Evolutionary conservation across 495 filamentous ascomycete genomes (phyloP), one percentile per base, ranked within the genome.

Genomic region (Penicillium ochrochloron): DNA sequence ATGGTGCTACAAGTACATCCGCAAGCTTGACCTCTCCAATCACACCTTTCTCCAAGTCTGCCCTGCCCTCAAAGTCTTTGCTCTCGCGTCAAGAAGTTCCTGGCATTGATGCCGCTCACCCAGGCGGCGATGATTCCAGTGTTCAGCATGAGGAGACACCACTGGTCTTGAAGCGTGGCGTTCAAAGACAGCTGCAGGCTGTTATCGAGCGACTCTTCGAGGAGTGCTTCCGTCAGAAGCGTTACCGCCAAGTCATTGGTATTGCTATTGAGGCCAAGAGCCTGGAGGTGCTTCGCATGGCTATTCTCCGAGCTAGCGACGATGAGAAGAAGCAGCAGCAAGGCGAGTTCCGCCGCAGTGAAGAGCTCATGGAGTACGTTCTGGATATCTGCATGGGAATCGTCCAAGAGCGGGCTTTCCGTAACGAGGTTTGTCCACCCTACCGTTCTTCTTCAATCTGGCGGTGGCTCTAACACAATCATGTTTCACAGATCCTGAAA

Each of bases 161-260:
- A 0, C 70, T 88, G 11, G 83, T 85, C 21, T 68, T 88, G 51
- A 80, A 84, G 61, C 75, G 82, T 59, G 80, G 78, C 58, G 83
- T 88, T 5, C 89, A 94, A 72, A 83, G 84, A 27, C 90, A 90
- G 44, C 80, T 99, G 59, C 89, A 97, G 65, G 75, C 78, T 31
- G 86, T 96, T 27, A 94, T 98, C 60, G 88, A 97, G 73, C 85
- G 91, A 29, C 79, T 99, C 53, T 98, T 99, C 66, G 92, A 97
- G 77, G 90, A 86, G 73, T 97, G 95, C 77, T 91, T 97, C 71
- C 81, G 85, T 61, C 88, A 92, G 68, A 92, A 90, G 61, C 88
- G 92, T 56, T 99, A 97, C 79, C 87, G 92, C 61, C 96, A 98
- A 76, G 96, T 98, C n/a, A 94, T 99, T 62, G 96, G 96, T 57